phyloP scores from a whole-genome alignment of 768 basidiomycete species.

The Macrolepiota fuliginosa region DNA sequence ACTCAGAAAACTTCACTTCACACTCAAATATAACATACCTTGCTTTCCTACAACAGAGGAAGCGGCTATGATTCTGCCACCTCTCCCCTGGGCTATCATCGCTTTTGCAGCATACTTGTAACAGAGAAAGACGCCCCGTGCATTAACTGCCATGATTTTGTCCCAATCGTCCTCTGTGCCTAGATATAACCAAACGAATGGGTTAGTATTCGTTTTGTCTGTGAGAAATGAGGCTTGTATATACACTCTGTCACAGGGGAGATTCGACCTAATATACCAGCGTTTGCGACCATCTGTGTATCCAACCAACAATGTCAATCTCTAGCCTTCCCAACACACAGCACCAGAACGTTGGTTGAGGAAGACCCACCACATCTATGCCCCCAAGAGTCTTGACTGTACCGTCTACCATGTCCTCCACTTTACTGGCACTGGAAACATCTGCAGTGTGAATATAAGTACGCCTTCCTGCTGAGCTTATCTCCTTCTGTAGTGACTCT shows the following conservation, averaged over 20 bases:
- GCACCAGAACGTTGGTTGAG: not conserved
- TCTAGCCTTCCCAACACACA: not conserved
- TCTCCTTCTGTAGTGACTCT: constrained; percentile 14
- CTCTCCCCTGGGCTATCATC: constrained; percentile 54
- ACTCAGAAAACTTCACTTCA: not conserved
- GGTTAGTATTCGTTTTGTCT: not conserved
- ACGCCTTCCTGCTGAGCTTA: constrained; percentile 15
- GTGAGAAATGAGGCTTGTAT: not conserved
- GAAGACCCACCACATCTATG: constrained; percentile 19
- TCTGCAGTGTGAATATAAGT: constrained; percentile 14
- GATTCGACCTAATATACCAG: not conserved
- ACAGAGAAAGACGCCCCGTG: constrained; percentile 57
- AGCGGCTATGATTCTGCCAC: constrained; percentile 57
- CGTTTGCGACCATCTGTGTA: constrained; percentile 13
- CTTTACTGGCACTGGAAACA: constrained; percentile 19
- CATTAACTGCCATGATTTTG: constrained; percentile 45
- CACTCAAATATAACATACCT: constrained; percentile 14
- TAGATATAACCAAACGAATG: constrained; percentile 2
- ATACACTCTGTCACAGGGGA: not conserved
- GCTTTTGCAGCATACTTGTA: constrained; percentile 62
- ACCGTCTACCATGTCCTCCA: constrained; percentile 17
- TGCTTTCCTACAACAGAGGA: constrained; percentile 28
- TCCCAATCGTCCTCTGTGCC: constrained; percentile 39
- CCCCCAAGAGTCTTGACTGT: constrained; percentile 18
- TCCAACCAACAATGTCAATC: not conserved